Percentiles rank a stretch among this genome's conserved stretches.
phyloP scores from a whole-genome alignment of 495 filamentous ascomycete species.

The Penicillium lividum region DNA sequence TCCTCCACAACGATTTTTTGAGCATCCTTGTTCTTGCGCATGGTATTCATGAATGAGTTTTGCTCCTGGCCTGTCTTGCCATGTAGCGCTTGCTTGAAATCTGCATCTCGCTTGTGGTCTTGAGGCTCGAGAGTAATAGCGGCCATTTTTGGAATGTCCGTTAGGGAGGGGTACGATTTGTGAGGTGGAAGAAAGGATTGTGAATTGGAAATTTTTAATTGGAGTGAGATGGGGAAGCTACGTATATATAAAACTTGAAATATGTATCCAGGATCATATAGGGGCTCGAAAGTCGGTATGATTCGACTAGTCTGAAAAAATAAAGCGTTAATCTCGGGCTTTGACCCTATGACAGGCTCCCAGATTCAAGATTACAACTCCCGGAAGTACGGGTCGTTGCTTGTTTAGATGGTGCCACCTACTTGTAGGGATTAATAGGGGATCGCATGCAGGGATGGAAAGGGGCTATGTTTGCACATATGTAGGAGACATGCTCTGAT shows the following conservation, averaged over 20 bases:
- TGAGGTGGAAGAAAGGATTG: background rate
- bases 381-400: background rate
- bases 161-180: background rate
- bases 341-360: background rate
- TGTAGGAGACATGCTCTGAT: background rate
- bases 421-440: no score
- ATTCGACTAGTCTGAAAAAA: background rate
- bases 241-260: no score
- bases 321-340: background rate
- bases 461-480: no score
- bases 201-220: background rate
- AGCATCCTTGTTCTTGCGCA: conserved; percentile 2
- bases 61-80: background rate
- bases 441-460: no score
- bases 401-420: background rate
- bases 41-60: background rate
- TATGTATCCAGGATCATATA: background rate
- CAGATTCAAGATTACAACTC: background rate
- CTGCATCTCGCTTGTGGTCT: conserved; percentile 2
- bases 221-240: no score
- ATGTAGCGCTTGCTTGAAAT: conserved; percentile 5
- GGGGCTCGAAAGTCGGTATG: background rate
- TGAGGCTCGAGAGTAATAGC: conserved; percentile 1
- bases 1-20: conserved; percentile 3
- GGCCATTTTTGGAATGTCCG: background rate